A percentile compares a stretch with the other conserved stretches of the same genome.
Conservation (phyloP, 225 moss, liverwort and hornwort genomes). For the Pseudoscleropodium purum region DNA sequence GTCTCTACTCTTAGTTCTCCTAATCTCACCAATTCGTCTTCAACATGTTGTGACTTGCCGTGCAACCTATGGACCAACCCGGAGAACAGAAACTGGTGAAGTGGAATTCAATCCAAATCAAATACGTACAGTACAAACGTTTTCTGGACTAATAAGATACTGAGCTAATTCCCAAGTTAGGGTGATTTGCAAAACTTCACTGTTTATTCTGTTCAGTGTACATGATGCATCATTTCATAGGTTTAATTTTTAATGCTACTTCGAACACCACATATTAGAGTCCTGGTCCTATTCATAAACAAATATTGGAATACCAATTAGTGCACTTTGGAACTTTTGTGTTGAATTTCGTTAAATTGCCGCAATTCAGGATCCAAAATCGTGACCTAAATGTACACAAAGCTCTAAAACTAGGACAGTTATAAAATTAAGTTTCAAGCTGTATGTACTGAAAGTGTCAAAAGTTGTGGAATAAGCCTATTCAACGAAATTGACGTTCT, state of each 20-base stretch:
- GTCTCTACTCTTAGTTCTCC: conserved; percentile 90
- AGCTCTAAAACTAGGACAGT: not conserved
- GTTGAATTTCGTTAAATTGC: too few relatives aligned
- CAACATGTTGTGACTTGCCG: conserved; percentile 79
- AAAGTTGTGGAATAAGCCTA: not conserved
- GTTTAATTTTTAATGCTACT: not conserved
- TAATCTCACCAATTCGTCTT: conserved; percentile 81
- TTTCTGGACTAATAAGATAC: not conserved
- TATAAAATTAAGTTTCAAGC: not conserved
- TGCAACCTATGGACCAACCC: conserved; percentile 45
- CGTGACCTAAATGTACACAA: not conserved
- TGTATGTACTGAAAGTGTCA: not conserved
- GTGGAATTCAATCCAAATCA: not conserved
- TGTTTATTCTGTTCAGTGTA: not conserved
- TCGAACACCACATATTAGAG: not conserved
- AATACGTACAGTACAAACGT: not conserved
- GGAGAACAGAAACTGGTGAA: not conserved
- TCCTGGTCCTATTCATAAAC: not conserved
- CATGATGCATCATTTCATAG: not conserved
- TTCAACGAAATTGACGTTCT: not conserved
- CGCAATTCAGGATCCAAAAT: too few relatives aligned
- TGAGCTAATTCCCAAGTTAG: not conserved
- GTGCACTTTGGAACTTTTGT: not conserved
- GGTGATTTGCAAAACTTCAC: not conserved
- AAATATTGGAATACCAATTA: not conserved